Evolutionary conservation across 495 filamentous ascomycete genomes (phyloP), one percentile per base, ranked within the genome.

Genomic region (Neurospora africana): DNA sequence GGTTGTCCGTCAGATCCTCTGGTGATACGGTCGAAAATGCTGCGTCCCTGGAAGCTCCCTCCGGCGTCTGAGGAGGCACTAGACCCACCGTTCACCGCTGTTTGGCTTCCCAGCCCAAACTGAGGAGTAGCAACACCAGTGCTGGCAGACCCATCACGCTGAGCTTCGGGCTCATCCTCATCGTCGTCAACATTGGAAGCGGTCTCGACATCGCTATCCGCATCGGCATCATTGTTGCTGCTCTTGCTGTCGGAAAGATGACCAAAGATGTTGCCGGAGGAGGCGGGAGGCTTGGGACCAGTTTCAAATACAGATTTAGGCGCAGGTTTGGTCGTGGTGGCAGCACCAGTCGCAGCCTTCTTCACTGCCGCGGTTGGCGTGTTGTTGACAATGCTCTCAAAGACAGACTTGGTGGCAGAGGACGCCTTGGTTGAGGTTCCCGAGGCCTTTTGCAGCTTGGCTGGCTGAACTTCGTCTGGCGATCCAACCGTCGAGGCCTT

Each of bases 11-110:
- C 82, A 17, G 77, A 69, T 17, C 81, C 81, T 72, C 81, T 86
- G 37, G 85, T 78, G 19, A 90, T 81, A 53, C 87, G 85, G 69
- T 89, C 88, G 70, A 91, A 91, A 4, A 91, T 74, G 76, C 86
- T 89, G 40, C 84, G 83, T 40, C 83, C 81, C 23, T 80, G 74
- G 11, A 78, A 75, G 58, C 78, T 77, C n/a, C 82, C 79, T 4
- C 79, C 76, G 23, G 77, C 78, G 39, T 81, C 78, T 13, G 82
- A 76, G 40, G 82, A 76, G 61, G 82, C 73, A 69, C 75, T 79
- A 21, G 77, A 74, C 3, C 73, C 71, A 2, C 77, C 77, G 65
- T 77, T 77, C n/a, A 72, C 23, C 13, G 72, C 38, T 44, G 78
- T 78, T 9, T 70, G 72, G 69, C 72, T 73, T 75, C 47, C 70